Evolutionary conservation across 2,329 filamentous ascomycete genomes (phyloP).

Genomic region (Epichloe festucae): DNA sequence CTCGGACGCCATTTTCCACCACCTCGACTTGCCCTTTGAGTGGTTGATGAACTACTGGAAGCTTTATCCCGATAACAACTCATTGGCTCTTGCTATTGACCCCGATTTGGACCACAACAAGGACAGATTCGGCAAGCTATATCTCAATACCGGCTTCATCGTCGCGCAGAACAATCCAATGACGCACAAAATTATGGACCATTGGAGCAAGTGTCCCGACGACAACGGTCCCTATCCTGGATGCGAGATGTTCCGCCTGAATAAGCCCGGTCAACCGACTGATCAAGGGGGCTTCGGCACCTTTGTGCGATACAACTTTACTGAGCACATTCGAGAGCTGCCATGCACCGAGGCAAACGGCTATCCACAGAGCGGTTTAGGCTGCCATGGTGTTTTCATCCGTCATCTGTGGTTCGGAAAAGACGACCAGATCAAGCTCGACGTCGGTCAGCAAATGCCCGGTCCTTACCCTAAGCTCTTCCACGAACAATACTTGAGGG

Average conservation of each 20-base stretch:
- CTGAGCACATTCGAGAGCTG: conserved; percentile 26
- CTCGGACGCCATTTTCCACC: conserved; percentile 31
- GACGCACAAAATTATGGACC: conserved; percentile 34
- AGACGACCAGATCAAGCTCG: conserved; percentile 24
- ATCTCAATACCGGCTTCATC: conserved; percentile 41
- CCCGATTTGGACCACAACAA: conserved; percentile 24
- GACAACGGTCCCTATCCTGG: conserved; percentile 25
- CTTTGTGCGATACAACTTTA: conserved; percentile 28
- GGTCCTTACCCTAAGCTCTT: conserved; percentile 22
- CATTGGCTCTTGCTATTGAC: conserved; percentile 28
- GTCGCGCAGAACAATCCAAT: conserved; percentile 36
- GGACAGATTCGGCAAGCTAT: conserved; percentile 26
- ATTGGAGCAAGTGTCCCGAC: conserved; percentile 31
- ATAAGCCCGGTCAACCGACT: conserved; percentile 24
- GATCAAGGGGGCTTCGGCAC: conserved; percentile 33
- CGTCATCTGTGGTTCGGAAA: conserved; percentile 32
- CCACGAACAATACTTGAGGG: conserved; percentile 22
- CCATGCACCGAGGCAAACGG: conserved; percentile 31
- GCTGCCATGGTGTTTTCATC: conserved; percentile 28
- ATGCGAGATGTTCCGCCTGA: conserved; percentile 25
- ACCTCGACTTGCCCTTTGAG: conserved; percentile 31
- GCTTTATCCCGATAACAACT: conserved; percentile 25
- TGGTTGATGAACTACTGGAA: conserved; percentile 36
- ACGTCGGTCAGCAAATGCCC: conserved; percentile 24
- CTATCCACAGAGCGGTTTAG: conserved; percentile 24